Conservation (phyloP, 306 rosid species). For the Castanopsis chinensis region DNA sequence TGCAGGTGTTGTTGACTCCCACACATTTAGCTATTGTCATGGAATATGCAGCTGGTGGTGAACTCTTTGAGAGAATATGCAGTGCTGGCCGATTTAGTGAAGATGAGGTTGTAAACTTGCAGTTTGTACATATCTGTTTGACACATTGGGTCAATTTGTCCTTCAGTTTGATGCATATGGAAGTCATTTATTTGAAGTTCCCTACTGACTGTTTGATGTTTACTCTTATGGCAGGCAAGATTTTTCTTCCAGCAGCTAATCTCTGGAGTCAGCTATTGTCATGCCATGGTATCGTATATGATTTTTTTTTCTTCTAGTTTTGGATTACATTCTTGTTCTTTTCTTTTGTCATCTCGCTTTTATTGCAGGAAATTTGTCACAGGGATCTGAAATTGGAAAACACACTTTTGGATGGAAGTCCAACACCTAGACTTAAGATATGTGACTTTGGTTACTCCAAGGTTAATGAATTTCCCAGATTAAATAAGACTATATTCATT, state of each 20-base stretch:
- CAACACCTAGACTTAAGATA: constrained; percentile 78
- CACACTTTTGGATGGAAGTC: constrained; percentile 84
- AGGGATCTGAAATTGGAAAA: constrained; percentile 94
- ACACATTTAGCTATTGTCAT: constrained; percentile 85
- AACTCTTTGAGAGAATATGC: constrained; percentile 78
- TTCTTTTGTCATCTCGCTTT: constrained; percentile 1
- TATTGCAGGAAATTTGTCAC: constrained; percentile 81
- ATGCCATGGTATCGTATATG: constrained; percentile 59
- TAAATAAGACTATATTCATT: constrained; percentile 1
- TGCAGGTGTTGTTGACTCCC: constrained; percentile 81
- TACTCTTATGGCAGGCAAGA: constrained; percentile 64
- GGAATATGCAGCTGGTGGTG: constrained; percentile 98
- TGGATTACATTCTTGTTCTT: background rate
- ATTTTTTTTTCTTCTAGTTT: background rate
- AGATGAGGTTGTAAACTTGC: constrained; percentile 63
- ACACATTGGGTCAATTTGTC: background rate
- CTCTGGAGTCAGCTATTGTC: constrained; percentile 95
- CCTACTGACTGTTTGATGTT: constrained; percentile 4
- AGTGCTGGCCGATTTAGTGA: constrained; percentile 82
- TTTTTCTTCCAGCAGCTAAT: constrained; percentile 97
- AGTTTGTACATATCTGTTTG: constrained; percentile 1
- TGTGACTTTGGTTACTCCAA: constrained; percentile 97
- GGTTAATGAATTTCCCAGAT: constrained; percentile 39
- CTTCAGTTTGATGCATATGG: constrained; percentile 7
- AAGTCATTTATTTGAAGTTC: background rate